Base-by-base conservation (phyloP, 2,329 filamentous ascomycete genomes). In the Lachnellula hyalina region DNA sequence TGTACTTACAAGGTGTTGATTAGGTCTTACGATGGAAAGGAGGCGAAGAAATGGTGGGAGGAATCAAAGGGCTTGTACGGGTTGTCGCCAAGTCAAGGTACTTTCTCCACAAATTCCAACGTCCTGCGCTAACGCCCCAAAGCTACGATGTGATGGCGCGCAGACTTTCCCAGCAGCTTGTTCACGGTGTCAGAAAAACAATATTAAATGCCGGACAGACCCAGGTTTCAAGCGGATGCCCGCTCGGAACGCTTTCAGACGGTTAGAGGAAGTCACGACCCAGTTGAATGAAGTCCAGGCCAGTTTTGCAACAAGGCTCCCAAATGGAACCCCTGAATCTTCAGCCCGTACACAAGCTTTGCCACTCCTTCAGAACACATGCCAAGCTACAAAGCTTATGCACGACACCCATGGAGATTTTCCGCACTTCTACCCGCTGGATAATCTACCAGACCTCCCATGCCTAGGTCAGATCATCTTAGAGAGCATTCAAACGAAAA, bases 1-100 rank as follows among this genome's bases (percentile, higher is more conserved):
- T 11, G 9, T 32, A 12, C 28, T 32, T 9, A 12, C 9, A 32
- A 9, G 28, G 28, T 32, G 9, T 32, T 32, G 12, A 12, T 32
- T 11, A 12, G 9, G 9, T 32, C 28, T 32, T 32, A 32, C 28
- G 9, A 32, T 32, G 28, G 28, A 32, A 32, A 32, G 9, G 28
- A 32, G 28, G 28, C 9, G 9, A 32, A 32, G 3, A 32, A 32
- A 32, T 9, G 2, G 28, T 40, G 15, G 36, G 15, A 17, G 49
- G 23, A 51, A 35, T 34, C 49, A 51, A 25, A 35, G 36, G 47
- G 56, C 56, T 25, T 58, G 56, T 35, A 58, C 56, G 15, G 44
- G 49, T 11, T 58, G 56, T 44, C 56, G 56, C 12, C 56, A 58
- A 36, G 56, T 58, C 28, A 58, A 58, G 50, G 15, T 17, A n/a